These are phyloP conservation scores for Geranium brycei DNA, from an alignment of 345 rosid species.

Conservation along the genomic window DNA sequence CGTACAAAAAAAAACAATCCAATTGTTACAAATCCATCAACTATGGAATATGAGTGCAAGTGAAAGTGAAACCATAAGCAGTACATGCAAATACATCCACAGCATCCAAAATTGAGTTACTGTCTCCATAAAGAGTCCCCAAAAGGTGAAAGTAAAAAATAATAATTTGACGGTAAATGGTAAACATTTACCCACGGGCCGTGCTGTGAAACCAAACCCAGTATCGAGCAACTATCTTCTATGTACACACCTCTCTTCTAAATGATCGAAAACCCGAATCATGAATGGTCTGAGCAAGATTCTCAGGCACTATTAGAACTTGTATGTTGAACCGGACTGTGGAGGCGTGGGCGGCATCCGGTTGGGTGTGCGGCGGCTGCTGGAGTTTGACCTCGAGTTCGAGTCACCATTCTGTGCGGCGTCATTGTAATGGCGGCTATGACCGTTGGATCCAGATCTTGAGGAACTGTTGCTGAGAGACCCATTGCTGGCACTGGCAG, in stretches of 20 bases:
- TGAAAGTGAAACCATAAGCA: too few relatives aligned
- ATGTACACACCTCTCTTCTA: not conserved
- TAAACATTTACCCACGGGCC: not conserved
- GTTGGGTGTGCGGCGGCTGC: slow-evolving; percentile 33
- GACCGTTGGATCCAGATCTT: slow-evolving; percentile 25
- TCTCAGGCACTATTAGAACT: not conserved
- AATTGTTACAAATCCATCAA: not conserved
- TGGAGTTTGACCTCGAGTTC: slow-evolving; percentile 12
- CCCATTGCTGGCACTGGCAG: slow-evolving; percentile 80
- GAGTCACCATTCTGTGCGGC: slow-evolving; percentile 26
- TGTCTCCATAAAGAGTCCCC: too few relatives aligned
- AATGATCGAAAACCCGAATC: not conserved
- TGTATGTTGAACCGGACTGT: slow-evolving; percentile 8
- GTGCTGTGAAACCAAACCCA: not conserved
- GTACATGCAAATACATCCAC: not conserved
- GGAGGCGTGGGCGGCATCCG: slow-evolving; percentile 41
- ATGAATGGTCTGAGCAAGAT: not conserved
- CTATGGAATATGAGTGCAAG: not conserved
- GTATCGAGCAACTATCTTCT: not conserved
- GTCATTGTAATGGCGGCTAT: slow-evolving; percentile 12
- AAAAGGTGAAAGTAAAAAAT: too few relatives aligned
- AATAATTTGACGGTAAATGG: not conserved
- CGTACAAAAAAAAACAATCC: not conserved
- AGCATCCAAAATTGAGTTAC: not conserved
- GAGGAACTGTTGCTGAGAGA: slow-evolving; percentile 18